Base-by-base conservation (phyloP, 805 yeast species). In the Saccharomyces jurei region DNA sequence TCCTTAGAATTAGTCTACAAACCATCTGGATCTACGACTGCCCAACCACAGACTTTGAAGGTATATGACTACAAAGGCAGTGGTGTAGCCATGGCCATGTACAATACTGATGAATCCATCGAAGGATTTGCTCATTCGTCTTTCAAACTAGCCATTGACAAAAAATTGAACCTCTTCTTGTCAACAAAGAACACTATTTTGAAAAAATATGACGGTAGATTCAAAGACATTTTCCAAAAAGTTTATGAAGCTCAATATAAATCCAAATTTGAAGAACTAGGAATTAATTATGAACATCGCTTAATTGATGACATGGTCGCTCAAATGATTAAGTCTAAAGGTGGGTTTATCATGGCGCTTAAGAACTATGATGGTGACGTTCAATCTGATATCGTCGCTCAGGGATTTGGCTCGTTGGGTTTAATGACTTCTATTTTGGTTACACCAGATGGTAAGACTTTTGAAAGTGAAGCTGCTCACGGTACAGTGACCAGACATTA, bases 361-460 rank as follows among this genome's bases (percentile, higher is more conserved):
- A 87, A 87, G 71, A 87, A 87, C 71, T 87, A 87, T 67, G 94
- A 87, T 68, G 94, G 94, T 71, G 94, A 87, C 68, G 94, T 87
- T 53, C 89, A 86, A 71, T 82, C 88, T 6, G 94, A 87, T 69
- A 86, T 87, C 58, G 91, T 87, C 54, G 94, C 94, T 3, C 94
- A 87, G 72, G 94, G 94, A 49, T 87, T 87, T 60, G 94, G 94
- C 26, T 86, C 92, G 2, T 75, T 87, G 59, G 94, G 94, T 52
- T 77, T 87, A 60, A 87, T 87, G 94, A 86, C 94, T 9, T 87
- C 94, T 10, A 88, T 83, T 46, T 78, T 87, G 60, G 83, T 86
- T 75, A 84, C 92, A 17, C 91, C 92, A 52, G 92, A 87, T 72
- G 94, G 94, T 46, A 84, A 85, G 69, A 82, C 90, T n/a, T 87